phyloP scores from a whole-genome alignment of 345 rosid genomes.

The Dovyalis caffra region DNA sequence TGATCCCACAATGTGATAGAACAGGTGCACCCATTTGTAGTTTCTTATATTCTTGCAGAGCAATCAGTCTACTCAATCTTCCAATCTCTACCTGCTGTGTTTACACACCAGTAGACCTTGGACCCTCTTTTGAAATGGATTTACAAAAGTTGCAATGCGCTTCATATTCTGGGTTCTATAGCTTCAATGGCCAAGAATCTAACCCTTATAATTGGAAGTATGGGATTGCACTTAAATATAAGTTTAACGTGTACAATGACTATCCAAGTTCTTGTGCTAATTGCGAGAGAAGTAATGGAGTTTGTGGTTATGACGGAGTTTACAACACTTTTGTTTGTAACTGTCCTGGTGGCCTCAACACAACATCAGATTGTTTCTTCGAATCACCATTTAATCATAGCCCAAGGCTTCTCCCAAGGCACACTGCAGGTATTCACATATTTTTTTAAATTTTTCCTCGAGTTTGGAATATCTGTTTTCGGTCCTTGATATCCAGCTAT shows the following conservation, averaged over 20 bases:
- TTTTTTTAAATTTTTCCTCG: not conserved
- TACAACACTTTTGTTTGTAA: slow-evolving; percentile 58
- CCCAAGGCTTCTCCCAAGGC: slow-evolving; percentile 26
- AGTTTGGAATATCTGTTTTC: slow-evolving; percentile 28
- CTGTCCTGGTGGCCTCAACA: slow-evolving; percentile 69
- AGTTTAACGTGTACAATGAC: slow-evolving; percentile 71
- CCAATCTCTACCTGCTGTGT: slow-evolving; percentile 89
- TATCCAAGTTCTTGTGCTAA: slow-evolving; percentile 61
- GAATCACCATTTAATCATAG: slow-evolving; percentile 39
- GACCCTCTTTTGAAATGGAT: slow-evolving; percentile 80
- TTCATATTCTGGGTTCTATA: slow-evolving; percentile 75
- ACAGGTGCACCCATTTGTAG: slow-evolving; percentile 75
- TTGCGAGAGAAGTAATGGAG: slow-evolving; percentile 81
- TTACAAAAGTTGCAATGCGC: slow-evolving; percentile 60
- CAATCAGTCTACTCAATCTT: slow-evolving; percentile 63
- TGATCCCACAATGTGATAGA: slow-evolving; percentile 61
- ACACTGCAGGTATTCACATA: slow-evolving; percentile 16
- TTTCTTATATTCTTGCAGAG: slow-evolving; percentile 72
- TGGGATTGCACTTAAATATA: slow-evolving; percentile 77
- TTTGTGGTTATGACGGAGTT: slow-evolving; percentile 59
- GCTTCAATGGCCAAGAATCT: slow-evolving; percentile 71
- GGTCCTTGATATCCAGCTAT: not conserved
- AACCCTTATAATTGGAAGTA: slow-evolving; percentile 86
- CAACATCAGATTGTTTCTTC: slow-evolving; percentile 63
- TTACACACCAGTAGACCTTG: slow-evolving; percentile 81